phyloP scores from a whole-genome alignment of 257 asterid genomes.

The Agastache rugosa region DNA sequence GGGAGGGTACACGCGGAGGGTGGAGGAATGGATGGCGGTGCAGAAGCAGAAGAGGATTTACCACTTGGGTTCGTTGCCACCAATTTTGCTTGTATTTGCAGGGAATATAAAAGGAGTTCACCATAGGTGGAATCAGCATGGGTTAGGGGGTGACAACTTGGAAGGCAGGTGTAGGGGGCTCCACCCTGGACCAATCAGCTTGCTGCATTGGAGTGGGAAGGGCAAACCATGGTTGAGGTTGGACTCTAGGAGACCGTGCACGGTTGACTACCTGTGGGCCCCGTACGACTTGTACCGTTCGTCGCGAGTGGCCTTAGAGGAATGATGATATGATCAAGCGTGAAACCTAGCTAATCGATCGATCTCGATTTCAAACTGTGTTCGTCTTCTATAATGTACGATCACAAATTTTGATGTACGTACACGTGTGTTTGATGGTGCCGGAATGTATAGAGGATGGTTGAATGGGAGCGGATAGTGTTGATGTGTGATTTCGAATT shows the following conservation, averaged over 20 bases:
- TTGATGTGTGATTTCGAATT: not conserved
- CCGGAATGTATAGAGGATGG: conserved; percentile 11
- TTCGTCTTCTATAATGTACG: not conserved
- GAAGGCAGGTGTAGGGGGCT: conserved; percentile 80
- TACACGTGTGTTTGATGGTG: not conserved
- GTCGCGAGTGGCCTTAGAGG: conserved; percentile 67
- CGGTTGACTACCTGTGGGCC: conserved; percentile 80
- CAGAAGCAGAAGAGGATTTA: conserved; percentile 75
- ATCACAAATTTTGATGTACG: not conserved
- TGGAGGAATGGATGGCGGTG: conserved; percentile 83
- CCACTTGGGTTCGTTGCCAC: conserved; percentile 78
- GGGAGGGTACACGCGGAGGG: conserved; percentile 71
- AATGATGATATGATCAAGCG: conserved; percentile 24
- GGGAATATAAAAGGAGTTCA: conserved; percentile 72
- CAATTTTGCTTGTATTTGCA: conserved; percentile 72
- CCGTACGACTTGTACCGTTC: conserved; percentile 77
- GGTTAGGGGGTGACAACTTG: conserved; percentile 82
- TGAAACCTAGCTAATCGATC: not conserved
- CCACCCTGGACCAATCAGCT: conserved; percentile 90
- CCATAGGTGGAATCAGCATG: conserved; percentile 89
- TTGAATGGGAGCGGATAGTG: not conserved
- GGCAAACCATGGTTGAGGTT: conserved; percentile 91
- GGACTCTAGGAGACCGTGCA: conserved; percentile 77
- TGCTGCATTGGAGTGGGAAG: conserved; percentile 94
- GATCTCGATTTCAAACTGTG: not conserved